Evolutionary conservation across 129 eudicot genomes (phyloP).

Genomic region (Artemisia tridentata): DNA sequence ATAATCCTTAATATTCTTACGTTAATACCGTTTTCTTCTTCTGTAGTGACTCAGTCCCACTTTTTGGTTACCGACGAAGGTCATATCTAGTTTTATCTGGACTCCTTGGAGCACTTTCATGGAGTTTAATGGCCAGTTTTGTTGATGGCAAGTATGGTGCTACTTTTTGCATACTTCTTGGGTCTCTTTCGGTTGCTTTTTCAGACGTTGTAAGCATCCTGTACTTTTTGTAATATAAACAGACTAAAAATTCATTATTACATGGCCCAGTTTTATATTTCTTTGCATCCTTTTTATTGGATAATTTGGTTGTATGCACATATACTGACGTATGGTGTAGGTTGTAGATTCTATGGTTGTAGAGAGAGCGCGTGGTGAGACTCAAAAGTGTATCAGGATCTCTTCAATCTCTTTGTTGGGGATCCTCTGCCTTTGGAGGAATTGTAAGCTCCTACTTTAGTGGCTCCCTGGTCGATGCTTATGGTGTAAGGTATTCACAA

Average conservation of each 20-base stretch:
- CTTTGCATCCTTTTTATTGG: neutral
- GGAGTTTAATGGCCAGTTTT: slow-evolving; percentile 91
- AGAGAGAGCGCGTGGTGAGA: slow-evolving; percentile 99
- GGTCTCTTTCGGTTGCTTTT: slow-evolving; percentile 98
- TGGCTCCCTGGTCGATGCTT: slow-evolving; percentile 92
- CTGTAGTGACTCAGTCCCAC: slow-evolving; percentile 91
- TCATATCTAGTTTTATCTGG: slow-evolving; percentile 93
- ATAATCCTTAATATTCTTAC: slow-evolving; percentile 16
- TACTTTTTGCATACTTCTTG: slow-evolving; percentile 81
- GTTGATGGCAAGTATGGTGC: slow-evolving; percentile 89
- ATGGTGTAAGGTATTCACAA: slow-evolving; percentile 85
- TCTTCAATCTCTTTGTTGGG: slow-evolving; percentile 99
- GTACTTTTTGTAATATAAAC: neutral
- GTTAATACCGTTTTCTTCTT: slow-evolving; percentile 8
- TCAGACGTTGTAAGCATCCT: slow-evolving; percentile 91
- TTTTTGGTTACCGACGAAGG: slow-evolving; percentile 98
- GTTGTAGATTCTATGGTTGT: slow-evolving; percentile 99
- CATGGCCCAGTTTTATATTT: neutral
- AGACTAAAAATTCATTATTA: neutral
- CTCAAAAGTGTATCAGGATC: slow-evolving; percentile 97
- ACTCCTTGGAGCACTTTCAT: slow-evolving; percentile 93
- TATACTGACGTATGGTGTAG: slow-evolving; percentile 48
- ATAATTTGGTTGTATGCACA: neutral
- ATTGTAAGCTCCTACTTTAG: slow-evolving; percentile 95
- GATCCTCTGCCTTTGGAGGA: slow-evolving; percentile 96